Base-by-base conservation (phyloP, 192 early-diverging fungal species). In the Linnemannia schmuckeri region DNA sequence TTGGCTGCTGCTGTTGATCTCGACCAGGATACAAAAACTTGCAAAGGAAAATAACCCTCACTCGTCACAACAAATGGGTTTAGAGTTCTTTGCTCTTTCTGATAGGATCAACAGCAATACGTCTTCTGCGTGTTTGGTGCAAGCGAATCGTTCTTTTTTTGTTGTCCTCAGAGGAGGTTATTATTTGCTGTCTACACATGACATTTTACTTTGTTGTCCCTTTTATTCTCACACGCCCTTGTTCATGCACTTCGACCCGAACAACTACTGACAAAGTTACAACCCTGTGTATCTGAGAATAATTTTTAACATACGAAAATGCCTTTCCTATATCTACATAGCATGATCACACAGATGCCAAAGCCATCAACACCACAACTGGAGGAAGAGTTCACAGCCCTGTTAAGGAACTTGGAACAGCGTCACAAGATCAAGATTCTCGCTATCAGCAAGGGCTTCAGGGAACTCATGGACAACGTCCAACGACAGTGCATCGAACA, bases 311-410 rank as follows among this genome's bases (percentile, higher is more conserved):
- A 12, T 46, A 46, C 44, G 44, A 46, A 46, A 46, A 55, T 55
- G 6, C 52, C 52, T 55, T 18, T 24, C 20, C 4, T 70, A 87
- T 81, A 79, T 87, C 78, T 33, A 79, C 85, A 70, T 88, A 91
- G 73, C 83, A 90, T 88, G 89, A 90, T 85, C 77, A 90, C 82
- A 69, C 86, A 81, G 83, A 90, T 55, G 88, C 90, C 77, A 76
- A 89, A 81, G 41, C 87, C 81, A 57, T 88, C 68, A 52, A 91
- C 76, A 52, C 90, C 78, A 33, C 42, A 83, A 33, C 57, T 85
- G 18, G 80, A 85, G 66, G 85, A 88, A 70, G 87, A 88, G 47
- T 88, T 82, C 55, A 88, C 87, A 15, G 78, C 57, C 40, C 30
- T 88, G 12, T 66, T 88, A 37, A 74, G 87, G 77, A 80, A 79